Evolutionary conservation across 1,284 basidiomycete genomes (phyloP).

Genomic region (Lentinula novae-zelandiae): DNA sequence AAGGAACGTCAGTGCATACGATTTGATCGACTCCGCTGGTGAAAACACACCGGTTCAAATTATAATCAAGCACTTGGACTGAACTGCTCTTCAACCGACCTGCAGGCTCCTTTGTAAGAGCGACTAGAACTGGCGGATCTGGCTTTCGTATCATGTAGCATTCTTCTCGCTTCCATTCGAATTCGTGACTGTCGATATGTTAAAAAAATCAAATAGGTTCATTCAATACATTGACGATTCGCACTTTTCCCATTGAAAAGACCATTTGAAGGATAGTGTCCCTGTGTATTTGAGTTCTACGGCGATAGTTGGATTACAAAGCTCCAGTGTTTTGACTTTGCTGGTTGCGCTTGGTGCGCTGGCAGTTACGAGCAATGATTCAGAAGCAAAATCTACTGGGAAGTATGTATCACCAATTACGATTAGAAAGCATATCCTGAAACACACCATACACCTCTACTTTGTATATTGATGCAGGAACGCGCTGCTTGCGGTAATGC

Average conservation of each 20-base stretch:
- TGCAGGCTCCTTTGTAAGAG: conserved; percentile 70
- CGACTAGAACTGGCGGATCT: conserved; percentile 80
- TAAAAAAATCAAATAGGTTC: neutral
- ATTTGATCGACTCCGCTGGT: neutral
- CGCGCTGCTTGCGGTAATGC: conserved; percentile 65
- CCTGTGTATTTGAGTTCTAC: conserved; percentile 74
- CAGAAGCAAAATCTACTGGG: conserved; percentile 58
- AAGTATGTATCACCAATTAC: neutral
- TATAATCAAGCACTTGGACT: conserved; percentile 85
- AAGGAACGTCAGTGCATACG: neutral
- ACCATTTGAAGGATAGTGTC: conserved; percentile 72
- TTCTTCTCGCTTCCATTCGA: conserved; percentile 80
- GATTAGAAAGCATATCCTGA: neutral
- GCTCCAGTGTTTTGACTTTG: conserved; percentile 71
- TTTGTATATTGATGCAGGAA: conserved; percentile 49
- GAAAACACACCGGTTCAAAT: conserved; percentile 58
- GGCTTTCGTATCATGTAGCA: conserved; percentile 81
- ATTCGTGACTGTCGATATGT: conserved; percentile 55
- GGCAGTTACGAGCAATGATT: conserved; percentile 61
- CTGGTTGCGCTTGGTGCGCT: conserved; percentile 57
- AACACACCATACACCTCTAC: conserved; percentile 63
- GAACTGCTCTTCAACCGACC: conserved; percentile 62
- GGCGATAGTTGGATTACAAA: conserved; percentile 68
- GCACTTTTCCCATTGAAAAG: conserved; percentile 78
- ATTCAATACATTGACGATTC: conserved; percentile 24